Percentiles rank a stretch among this genome's conserved stretches.
Evolutionary conservation across 768 basidiomycete genomes (phyloP).

Genomic region (Rhizopogon vesiculosus): DNA sequence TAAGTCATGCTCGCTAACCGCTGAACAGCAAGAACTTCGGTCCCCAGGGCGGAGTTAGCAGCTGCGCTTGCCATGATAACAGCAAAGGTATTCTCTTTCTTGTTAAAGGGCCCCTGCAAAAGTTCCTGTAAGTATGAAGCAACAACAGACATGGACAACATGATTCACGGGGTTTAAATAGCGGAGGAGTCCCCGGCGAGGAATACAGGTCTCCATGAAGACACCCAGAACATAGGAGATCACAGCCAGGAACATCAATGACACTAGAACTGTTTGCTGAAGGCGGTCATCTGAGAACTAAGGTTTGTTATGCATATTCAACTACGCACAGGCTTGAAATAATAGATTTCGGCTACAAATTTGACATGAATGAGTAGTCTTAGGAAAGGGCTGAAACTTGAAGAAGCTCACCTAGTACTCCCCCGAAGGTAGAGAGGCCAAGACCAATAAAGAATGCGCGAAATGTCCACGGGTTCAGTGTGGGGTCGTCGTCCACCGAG

Average conservation of each 20-base stretch:
- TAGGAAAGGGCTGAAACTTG: background rate
- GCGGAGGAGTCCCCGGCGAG: constrained; percentile 38
- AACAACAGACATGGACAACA: too few relatives aligned
- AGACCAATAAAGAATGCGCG: constrained; percentile 42
- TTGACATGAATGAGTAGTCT: constrained; percentile 2
- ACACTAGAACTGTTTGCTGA: constrained; percentile 49
- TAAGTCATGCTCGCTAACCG: constrained; percentile 13
- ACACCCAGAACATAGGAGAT: constrained; percentile 46
- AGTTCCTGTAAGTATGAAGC: too few relatives aligned
- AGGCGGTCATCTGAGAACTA: too few relatives aligned
- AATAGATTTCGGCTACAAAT: constrained; percentile 42
- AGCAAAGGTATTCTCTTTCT: constrained; percentile 55
- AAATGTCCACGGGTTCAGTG: constrained; percentile 41
- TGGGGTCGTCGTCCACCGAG: constrained; percentile 38
- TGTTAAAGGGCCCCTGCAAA: constrained; percentile 49
- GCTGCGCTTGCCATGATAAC: constrained; percentile 55
- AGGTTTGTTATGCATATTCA: background rate
- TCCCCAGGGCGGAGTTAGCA: constrained; percentile 48
- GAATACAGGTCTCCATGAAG: constrained; percentile 41
- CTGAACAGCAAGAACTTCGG: constrained; percentile 51
- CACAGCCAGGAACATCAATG: constrained; percentile 49
- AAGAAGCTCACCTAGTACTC: constrained; percentile 35
- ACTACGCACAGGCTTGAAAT: constrained; percentile 43
- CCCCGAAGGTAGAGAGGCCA: constrained; percentile 42
- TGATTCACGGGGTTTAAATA: constrained; percentile 43